Evolutionary conservation across 495 filamentous ascomycete species (phyloP).

Genomic region (Patellaria atrata): DNA sequence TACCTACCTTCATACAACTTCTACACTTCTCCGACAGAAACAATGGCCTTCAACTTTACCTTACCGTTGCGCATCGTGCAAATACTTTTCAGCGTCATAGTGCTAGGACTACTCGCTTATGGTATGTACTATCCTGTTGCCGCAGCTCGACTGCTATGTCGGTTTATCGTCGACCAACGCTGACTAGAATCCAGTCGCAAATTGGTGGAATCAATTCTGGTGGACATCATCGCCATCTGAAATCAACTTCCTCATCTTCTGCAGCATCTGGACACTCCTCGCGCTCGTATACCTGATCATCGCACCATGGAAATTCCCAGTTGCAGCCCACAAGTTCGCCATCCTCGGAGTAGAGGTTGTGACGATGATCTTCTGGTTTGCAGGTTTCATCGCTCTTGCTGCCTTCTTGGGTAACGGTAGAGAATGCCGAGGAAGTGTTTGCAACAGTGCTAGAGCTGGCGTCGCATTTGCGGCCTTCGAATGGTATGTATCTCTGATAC

Average conservation of each 20-base stretch:
- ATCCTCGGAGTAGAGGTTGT: conserved; percentile 52
- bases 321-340: conserved; percentile 41
- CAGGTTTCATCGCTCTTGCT: conserved; percentile 61
- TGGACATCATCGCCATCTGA: conserved; percentile 28
- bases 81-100: conserved; percentile 50
- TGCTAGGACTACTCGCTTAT: conserved; percentile 58
- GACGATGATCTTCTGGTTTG: conserved; percentile 83
- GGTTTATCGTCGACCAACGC: background rate
- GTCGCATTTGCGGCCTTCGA: conserved; percentile 42
- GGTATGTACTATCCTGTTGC: conserved; percentile 32
- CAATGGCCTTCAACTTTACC: conserved; percentile 37
- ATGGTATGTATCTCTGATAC: conserved; percentile 31
- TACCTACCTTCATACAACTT: too few relatives aligned
- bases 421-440: conserved; percentile 34
- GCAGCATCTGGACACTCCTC: conserved; percentile 56
- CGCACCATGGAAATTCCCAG: conserved; percentile 43
- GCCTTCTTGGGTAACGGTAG: conserved; percentile 40
- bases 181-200: conserved; percentile 18
- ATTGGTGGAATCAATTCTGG: conserved; percentile 27
- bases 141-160: background rate
- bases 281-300: conserved; percentile 51
- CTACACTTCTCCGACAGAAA: too few relatives aligned
- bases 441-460: conserved; percentile 36
- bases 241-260: conserved; percentile 62
- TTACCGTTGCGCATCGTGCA: conserved; percentile 51